These are phyloP conservation scores for Amphichorda felina DNA, from an alignment of 2,329 filamentous ascomycete species.

Conservation along the genomic window DNA sequence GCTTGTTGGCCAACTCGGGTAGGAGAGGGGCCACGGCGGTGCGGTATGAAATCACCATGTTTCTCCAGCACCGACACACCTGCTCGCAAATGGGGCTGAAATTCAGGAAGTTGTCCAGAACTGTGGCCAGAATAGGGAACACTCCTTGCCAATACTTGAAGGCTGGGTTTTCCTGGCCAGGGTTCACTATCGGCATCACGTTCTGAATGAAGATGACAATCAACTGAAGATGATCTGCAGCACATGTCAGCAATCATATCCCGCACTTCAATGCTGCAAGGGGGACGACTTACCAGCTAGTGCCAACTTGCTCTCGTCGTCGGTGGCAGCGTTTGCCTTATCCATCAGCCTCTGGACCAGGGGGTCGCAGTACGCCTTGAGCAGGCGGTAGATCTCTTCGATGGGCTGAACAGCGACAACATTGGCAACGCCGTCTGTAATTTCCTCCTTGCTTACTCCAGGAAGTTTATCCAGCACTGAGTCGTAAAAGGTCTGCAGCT, in stretches of 20 bases:
- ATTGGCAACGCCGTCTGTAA: constrained; percentile 88
- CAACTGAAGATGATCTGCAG: constrained; percentile 72
- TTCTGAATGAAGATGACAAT: constrained; percentile 82
- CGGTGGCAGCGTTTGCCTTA: constrained; percentile 74
- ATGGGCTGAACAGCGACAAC: constrained; percentile 80
- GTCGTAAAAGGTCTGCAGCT: constrained; percentile 88
- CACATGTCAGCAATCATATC: constrained; percentile 2
- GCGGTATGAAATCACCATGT: constrained; percentile 93
- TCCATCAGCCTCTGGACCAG: constrained; percentile 75
- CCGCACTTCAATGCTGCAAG: not conserved
- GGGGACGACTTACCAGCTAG: constrained; percentile 56
- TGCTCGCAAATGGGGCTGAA: constrained; percentile 87
- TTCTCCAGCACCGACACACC: constrained; percentile 89
- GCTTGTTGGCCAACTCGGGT: constrained; percentile 74
- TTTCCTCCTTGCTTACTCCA: constrained; percentile 79
- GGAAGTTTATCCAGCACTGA: constrained; percentile 80
- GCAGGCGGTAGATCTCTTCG: constrained; percentile 66
- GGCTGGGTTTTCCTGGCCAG: constrained; percentile 68
- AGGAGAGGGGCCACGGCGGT: constrained; percentile 79
- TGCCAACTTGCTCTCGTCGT: constrained; percentile 73
- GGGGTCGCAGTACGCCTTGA: constrained; percentile 91
- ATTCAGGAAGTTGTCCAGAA: constrained; percentile 76
- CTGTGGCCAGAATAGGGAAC: constrained; percentile 74
- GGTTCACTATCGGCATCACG: constrained; percentile 62
- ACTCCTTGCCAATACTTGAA: constrained; percentile 96